Base-by-base conservation (phyloP, 768 basidiomycete species). In the Boletales sp. region DNA sequence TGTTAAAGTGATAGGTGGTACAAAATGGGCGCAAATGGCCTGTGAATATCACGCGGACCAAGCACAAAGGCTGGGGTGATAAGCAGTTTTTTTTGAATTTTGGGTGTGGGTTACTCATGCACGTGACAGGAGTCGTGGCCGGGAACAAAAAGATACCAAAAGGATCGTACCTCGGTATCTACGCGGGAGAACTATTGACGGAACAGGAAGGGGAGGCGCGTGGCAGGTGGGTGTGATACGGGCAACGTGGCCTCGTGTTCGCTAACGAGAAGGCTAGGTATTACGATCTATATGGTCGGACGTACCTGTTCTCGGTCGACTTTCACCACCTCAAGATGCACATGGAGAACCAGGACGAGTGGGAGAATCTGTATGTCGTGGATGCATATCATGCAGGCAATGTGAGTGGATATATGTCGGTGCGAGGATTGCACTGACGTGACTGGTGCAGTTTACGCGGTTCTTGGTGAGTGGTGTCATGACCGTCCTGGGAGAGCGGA, bases 301-400 rank as follows among this genome's bases (percentile, higher is more conserved):
- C 86, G 1, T 93, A 93, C 57, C 74, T 95, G 10, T 90, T 94
- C 57, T 82, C 92, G 56, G 57, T 91, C 30, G 93, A 95, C 59
- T 90, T 86, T 58, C 83, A 80, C 57, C 76, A 90, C 59, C 69
- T 93, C 34, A 74, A 70, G 37, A 25, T 69, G 35, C 63, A 46
- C 6, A 52, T 74, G 58, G 53, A 57, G 12, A 9, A 58, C 28
- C 47, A 46, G 30, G 61, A 65, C 6, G 55, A 58, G 1, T 64
- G 56, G 49, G 64, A 67, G 1, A 63, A 68, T 14, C 32, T 68
- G 56, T 90, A 83, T 54, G 74, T 75, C 13, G 83, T 94, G 3
- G 93, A 95, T 69, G 93, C 93, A 5, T 95, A 86, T 64, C 91
- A 94, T 66, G 84, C 80, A 17, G 88, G 88, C 11, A 91, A 91